Conservation (phyloP, 139 green algal species). For the Asterochloris sp. region DNA sequence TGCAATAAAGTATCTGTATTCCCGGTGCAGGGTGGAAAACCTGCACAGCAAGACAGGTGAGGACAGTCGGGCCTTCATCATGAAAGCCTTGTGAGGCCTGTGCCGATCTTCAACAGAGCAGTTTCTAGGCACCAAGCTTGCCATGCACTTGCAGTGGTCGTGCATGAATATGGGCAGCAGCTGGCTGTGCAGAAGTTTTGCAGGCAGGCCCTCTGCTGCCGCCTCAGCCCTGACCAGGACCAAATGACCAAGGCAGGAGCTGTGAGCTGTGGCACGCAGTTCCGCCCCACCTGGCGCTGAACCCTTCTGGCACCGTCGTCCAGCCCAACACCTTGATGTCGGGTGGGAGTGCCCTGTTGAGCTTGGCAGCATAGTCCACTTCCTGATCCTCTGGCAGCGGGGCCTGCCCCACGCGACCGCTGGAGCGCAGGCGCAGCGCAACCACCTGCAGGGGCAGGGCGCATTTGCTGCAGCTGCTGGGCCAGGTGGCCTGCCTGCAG, state of each 20-base stretch:
- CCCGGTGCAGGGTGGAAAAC: constrained; percentile 64
- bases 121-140: background rate
- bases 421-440: constrained; percentile 70
- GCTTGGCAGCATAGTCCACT: constrained; percentile 75
- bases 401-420: constrained; percentile 23
- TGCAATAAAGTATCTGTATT: constrained; percentile 94
- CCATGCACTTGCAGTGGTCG: background rate
- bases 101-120: background rate
- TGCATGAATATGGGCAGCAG: background rate
- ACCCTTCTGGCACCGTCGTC: constrained; percentile 57
- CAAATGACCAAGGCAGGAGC: background rate
- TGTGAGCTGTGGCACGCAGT: background rate
- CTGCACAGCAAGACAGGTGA: constrained; percentile 24
- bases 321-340: constrained; percentile 85
- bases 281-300: constrained; percentile 68
- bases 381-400: constrained; percentile 45
- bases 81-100: too few species aligned
- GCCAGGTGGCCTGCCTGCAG: background rate
- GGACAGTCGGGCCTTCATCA: too few species aligned
- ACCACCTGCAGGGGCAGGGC: constrained; percentile 55
- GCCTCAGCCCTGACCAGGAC: background rate
- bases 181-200: background rate
- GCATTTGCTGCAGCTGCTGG: background rate
- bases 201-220: background rate
- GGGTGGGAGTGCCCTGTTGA: constrained; percentile 64